Evolutionary conservation across 1,284 basidiomycete genomes (phyloP).

Genomic region (Polyporus tsugae): DNA sequence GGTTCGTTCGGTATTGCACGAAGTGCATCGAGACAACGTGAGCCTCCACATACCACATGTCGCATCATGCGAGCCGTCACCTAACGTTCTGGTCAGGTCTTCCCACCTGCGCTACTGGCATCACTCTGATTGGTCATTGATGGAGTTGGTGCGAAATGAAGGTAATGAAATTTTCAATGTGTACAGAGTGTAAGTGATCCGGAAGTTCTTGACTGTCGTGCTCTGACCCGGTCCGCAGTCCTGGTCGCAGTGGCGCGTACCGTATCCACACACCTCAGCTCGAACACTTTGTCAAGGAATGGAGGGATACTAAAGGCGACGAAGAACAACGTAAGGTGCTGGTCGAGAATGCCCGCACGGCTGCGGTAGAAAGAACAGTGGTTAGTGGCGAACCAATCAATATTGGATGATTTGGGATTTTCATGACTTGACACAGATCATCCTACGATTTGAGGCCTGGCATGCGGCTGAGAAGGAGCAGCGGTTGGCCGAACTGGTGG

Average conservation of each 20-base stretch:
- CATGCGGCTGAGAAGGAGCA: background rate
- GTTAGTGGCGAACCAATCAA: background rate
- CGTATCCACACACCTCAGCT: background rate
- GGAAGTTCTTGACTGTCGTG: background rate
- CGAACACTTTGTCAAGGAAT: background rate
- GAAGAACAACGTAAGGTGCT: background rate
- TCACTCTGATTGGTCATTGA: too few species aligned
- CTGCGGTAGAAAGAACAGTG: background rate
- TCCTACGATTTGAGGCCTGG: background rate
- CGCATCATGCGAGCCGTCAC: background rate
- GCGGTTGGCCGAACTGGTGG: background rate
- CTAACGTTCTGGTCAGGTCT: background rate
- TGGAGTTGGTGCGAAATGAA: too few species aligned
- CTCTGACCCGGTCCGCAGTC: background rate
- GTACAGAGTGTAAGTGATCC: background rate
- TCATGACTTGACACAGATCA: background rate
- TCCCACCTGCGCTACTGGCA: too few species aligned
- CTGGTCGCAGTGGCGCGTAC: background rate
- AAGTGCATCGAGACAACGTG: background rate
- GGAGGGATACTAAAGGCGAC: background rate
- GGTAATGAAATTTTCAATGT: background rate
- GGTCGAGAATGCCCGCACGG: background rate
- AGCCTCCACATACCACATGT: background rate
- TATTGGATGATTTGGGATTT: background rate
- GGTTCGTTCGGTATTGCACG: slow-evolving; percentile 15